Evolutionary conservation across 2,329 filamentous ascomycete genomes (phyloP).

Genomic region (Pleurostoma richardsiae): DNA sequence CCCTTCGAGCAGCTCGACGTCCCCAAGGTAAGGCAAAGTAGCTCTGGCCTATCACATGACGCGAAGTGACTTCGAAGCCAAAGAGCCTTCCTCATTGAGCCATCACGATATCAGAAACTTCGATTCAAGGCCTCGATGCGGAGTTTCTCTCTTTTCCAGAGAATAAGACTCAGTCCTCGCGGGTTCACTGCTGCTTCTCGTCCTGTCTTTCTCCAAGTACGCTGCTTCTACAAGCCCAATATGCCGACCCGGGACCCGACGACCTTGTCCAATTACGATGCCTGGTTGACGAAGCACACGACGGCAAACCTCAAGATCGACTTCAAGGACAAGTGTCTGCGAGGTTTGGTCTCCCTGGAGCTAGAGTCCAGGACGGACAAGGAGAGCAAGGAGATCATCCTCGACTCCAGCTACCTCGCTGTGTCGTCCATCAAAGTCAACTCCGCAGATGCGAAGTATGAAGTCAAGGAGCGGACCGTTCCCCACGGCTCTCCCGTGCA

Average conservation of each 20-base stretch:
- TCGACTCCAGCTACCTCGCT: slow-evolving; percentile 83
- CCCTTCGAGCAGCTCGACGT: not conserved
- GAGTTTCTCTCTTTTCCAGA: slow-evolving; percentile 4
- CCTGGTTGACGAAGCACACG: slow-evolving; percentile 81
- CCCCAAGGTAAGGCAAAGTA: not conserved
- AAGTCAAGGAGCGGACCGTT: slow-evolving; percentile 62
- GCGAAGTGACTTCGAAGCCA: not conserved
- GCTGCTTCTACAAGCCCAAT: slow-evolving; percentile 15
- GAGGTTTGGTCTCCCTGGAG: slow-evolving; percentile 70
- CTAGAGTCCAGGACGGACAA: slow-evolving; percentile 73
- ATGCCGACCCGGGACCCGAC: slow-evolving; percentile 68
- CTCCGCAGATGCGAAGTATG: slow-evolving; percentile 57
- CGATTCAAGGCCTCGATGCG: slow-evolving; percentile 1
- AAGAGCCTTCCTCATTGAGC: not conserved
- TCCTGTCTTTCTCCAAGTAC: slow-evolving; percentile 6
- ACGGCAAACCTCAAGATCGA: slow-evolving; percentile 76
- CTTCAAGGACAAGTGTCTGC: slow-evolving; percentile 73
- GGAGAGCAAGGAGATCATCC: slow-evolving; percentile 69
- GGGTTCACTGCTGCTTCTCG: slow-evolving; percentile 1
- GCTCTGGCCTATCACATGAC: not conserved
- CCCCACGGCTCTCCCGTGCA: slow-evolving; percentile 72
- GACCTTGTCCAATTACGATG: slow-evolving; percentile 86
- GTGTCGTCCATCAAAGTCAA: slow-evolving; percentile 68
- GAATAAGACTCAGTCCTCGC: slow-evolving; percentile 3
- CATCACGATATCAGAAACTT: not conserved